Conservation (phyloP, 179 eudicot genomes). For the Carnegiea gigantea region DNA sequence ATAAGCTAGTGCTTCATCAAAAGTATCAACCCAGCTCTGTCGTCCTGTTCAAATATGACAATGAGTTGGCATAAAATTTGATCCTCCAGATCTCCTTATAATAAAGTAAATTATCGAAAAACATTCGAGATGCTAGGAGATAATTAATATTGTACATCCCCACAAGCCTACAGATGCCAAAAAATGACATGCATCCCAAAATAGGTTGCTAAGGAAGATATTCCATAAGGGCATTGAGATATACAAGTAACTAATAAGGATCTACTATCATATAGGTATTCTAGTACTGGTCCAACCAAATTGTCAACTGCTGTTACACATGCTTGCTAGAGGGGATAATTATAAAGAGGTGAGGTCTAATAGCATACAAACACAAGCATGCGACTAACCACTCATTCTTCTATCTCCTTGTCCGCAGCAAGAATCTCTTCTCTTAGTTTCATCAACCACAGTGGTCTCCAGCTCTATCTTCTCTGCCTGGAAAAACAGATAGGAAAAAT, state of each 20-base stretch:
- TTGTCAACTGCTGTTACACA: no score
- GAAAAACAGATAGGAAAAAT: background rate
- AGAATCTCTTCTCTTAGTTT: constrained; percentile 91
- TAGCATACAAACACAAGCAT: constrained; percentile 6
- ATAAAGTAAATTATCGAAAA: no score
- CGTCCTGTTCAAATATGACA: background rate
- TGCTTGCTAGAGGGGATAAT: background rate
- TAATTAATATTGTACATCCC: no score
- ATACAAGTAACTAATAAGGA: background rate
- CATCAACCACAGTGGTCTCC: constrained; percentile 97
- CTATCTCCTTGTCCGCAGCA: constrained; percentile 81
- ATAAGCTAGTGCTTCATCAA: no score
- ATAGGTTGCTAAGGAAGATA: no score
- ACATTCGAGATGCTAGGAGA: no score
- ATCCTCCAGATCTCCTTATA: no score
- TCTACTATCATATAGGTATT: no score
- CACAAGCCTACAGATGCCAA: background rate
- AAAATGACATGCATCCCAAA: background rate
- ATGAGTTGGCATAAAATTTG: background rate
- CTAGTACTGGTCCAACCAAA: no score
- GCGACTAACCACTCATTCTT: constrained; percentile 87
- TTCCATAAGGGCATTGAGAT: background rate
- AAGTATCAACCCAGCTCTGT: no score
- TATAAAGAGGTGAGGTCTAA: background rate
- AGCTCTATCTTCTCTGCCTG: constrained; percentile 96